Base-by-base conservation (phyloP, 2,329 filamentous ascomycete genomes). In the Mollisia scopiformis region DNA sequence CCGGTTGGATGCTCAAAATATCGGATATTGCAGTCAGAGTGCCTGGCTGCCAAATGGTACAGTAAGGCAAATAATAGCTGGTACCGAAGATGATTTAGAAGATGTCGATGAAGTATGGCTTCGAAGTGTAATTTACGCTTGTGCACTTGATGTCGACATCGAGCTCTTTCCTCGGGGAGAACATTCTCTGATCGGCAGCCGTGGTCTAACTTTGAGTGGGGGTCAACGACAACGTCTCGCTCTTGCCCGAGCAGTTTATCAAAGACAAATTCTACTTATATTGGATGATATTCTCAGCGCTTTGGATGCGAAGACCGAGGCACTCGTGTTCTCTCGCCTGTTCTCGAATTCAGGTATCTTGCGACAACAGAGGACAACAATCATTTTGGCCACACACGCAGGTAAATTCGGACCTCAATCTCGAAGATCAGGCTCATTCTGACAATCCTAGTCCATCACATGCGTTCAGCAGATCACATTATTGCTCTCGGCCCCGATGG, bases 401-500 rank as follows among this genome's bases (percentile, higher is more conserved):
- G 30, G 30, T 33, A 33, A 33, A 13, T 33, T 33, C 13, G 30
- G 13, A 33, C 6, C 6, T 33, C 30, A 33, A 6, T 6, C 30
- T 33, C 13, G 6, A 13, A 33, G 6, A 13, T 6, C 13, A 13
- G 6, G 13, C 19, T 8, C 16, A 7, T 23, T n/a, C 39, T 43
- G 39, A 43, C 21, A 43, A n/a, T 7, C 6, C 7, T 43, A 43
- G 39, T 43, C 19, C 39, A 43, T n/a, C 39, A 43, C 39, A 6
- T 43, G 39, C 39, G 16, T n/a, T 43, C 39, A 43, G 39, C 39
- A 28, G 75, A 77, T 62, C 72, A 76, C 39, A 72, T 78, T 21
- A 68, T 77, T 25, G 71, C 70, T 14, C 70, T 77, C 13, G 64
- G 66, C 33, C 68, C 62, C 21, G 63, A 72, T 16, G 75, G 75